Evolutionary conservation across 805 yeast genomes (phyloP), one percentile per base, ranked within the genome.

Genomic region (Yamadazyma sp.): DNA sequence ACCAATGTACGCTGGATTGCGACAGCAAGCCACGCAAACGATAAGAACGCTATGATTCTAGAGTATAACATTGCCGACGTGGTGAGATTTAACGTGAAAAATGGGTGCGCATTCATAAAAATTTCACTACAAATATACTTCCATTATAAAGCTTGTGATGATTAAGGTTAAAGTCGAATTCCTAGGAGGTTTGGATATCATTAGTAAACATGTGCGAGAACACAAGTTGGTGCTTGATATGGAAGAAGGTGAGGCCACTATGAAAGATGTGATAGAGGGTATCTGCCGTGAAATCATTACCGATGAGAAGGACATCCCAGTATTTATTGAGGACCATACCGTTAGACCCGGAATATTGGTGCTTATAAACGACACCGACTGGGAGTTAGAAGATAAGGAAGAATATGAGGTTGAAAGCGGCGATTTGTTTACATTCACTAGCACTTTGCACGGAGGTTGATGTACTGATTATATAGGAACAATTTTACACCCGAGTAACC

Each of bases 351-450:
- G 99, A 2, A 87, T 91, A 32, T 67, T 91, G 44, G 96, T 93
- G 7, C 71, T 91, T 39, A 84, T 91, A 45, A 91, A 91, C 54
- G 98, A 91, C 56, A 80, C 95, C 0, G 99, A 91, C 63, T 91
- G 98, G 98, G 99, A 91, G 54, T 62, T 91, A 10, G 95, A 89
- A 57, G 98, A 88, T 8, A 89, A 82, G 59, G 89, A 86, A 50
- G 83, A 77, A 7, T 89, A 89, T 53, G 78, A 70, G n/a, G 58
- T 93, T 11, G 84, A 86, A 58, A 63, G 74, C 32, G 82, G 84
- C 9, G 99, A 91, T 59, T 70, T 77, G 15, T 73, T 91, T 26
- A 79, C 95, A 3, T 91, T 91, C 53, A 91, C 97, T 1, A 84
- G 95, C 28, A 93, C 99, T 3, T 67, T 91, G 44, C 99, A 91